These are phyloP conservation scores for Arthrinium phaeospermum DNA, from an alignment of 2,329 filamentous ascomycete species.

Conservation along the genomic window DNA sequence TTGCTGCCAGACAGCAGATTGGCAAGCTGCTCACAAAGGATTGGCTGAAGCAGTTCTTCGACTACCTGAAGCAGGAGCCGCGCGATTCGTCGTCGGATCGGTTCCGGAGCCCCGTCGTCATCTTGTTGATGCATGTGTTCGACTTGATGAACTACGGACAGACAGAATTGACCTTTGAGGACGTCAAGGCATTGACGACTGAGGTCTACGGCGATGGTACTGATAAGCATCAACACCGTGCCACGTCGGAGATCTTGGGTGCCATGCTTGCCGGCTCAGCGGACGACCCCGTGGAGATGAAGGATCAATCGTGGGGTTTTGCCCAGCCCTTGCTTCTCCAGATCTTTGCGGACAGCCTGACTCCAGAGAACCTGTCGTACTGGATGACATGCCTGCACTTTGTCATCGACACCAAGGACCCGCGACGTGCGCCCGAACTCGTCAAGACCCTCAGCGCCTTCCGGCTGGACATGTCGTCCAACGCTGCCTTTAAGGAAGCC, in stretches of 20 bases:
- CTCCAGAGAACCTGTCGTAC: constrained; percentile 91
- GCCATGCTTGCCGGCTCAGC: constrained; percentile 81
- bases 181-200: constrained; percentile 81
- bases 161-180: constrained; percentile 80
- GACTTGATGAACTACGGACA: constrained; percentile 84
- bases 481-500: constrained; percentile 98
- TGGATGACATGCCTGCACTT: constrained; percentile 95
- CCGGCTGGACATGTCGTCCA: constrained; percentile 90
- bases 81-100: constrained; percentile 81
- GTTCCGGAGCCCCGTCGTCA: constrained; percentile 87
- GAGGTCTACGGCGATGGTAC: constrained; percentile 88
- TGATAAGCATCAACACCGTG: constrained; percentile 97
- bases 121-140: constrained; percentile 87
- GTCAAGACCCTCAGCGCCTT: constrained; percentile 84
- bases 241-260: constrained; percentile 90
- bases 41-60: constrained; percentile 89
- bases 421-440: constrained; percentile 84
- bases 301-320: constrained; percentile 84
- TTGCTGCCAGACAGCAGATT: constrained; percentile 75
- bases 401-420: constrained; percentile 86
- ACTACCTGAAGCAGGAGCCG: constrained; percentile 94
- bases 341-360: constrained; percentile 89
- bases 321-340: constrained; percentile 85
- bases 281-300: constrained; percentile 76
- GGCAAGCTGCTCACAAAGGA: constrained; percentile 78